Evolutionary conservation across 495 filamentous ascomycete genomes (phyloP).

Genomic region (Aspergillus sclerotiicarbonarius): DNA sequence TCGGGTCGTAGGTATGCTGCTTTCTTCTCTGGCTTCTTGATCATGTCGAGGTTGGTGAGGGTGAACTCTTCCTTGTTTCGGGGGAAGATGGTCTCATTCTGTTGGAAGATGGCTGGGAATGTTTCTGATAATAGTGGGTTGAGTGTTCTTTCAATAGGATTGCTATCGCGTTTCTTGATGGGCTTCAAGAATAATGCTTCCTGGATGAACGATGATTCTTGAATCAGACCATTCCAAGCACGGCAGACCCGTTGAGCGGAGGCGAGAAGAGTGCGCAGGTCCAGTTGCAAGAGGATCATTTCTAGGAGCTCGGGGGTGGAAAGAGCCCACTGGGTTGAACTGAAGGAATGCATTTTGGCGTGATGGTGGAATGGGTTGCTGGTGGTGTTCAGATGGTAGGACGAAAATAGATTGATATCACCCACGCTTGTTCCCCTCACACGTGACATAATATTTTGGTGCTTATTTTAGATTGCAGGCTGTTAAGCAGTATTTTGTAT

Average conservation of each 20-base stretch:
- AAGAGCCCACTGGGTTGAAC: not conserved
- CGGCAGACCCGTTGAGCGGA: slow-evolving; percentile 17
- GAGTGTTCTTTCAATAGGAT: not conserved
- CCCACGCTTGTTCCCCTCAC: too few relatives aligned
- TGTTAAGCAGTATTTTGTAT: too few relatives aligned
- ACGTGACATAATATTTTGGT: too few relatives aligned
- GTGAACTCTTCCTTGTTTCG: not conserved
- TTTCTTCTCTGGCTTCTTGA: not conserved
- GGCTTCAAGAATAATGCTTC: slow-evolving; percentile 18
- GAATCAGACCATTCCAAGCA: slow-evolving; percentile 14
- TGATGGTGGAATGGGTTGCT: too few relatives aligned
- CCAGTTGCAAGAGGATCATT: slow-evolving; percentile 14
- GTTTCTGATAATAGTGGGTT: slow-evolving; percentile 12
- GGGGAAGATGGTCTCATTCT: not conserved
- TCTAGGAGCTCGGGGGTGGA: slow-evolving; percentile 15
- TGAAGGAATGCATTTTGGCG: not conserved
- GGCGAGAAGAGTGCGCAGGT: slow-evolving; percentile 16
- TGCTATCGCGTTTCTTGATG: not conserved
- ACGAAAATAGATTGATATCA: too few relatives aligned
- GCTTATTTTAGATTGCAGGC: too few relatives aligned
- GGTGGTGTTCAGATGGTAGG: too few relatives aligned
- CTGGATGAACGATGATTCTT: slow-evolving; percentile 13
- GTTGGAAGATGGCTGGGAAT: slow-evolving; percentile 4
- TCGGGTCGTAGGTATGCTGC: slow-evolving; percentile 10
- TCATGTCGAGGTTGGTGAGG: not conserved